Conservation (phyloP, 1,284 basidiomycete genomes). For the Trichosporon ovoides region DNA sequence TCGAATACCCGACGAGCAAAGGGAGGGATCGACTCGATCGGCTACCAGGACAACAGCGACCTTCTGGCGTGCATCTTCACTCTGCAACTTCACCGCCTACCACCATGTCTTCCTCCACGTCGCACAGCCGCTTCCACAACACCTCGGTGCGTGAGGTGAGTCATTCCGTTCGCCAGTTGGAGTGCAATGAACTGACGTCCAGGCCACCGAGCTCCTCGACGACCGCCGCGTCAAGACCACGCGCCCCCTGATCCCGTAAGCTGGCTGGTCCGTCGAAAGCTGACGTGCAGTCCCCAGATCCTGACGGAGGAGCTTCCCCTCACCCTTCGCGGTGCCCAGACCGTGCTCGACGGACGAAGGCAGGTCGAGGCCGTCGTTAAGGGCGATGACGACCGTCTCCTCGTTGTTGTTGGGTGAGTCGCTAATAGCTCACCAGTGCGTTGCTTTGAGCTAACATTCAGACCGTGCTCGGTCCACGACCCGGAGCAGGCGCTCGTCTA, state of each 20-base stretch:
- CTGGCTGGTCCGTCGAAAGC: not conserved
- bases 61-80: not conserved
- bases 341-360: constrained; percentile 76
- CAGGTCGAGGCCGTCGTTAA: constrained; percentile 71
- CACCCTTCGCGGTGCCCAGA: constrained; percentile 46
- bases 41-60: not conserved
- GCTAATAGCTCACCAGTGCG: too few species aligned
- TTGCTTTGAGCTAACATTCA: constrained; percentile 47
- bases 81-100: not conserved
- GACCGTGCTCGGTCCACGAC: constrained; percentile 90
- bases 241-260: constrained; percentile 71
- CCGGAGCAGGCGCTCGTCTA: constrained; percentile 78
- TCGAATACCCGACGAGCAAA: not conserved
- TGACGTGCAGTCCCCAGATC: constrained; percentile 63
- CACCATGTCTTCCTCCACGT: constrained; percentile 14
- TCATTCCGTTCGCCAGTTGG: not conserved
- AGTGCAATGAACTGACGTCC: constrained; percentile 2
- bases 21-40: not conserved
- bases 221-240: constrained; percentile 80
- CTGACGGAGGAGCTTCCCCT: constrained; percentile 69
- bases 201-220: constrained; percentile 71
- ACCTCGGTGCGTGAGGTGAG: constrained; percentile 32
- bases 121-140: not conserved
- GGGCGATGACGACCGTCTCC: constrained; percentile 79
- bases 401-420: constrained; percentile 79